Evolutionary conservation across 2,329 filamentous ascomycete species (phyloP), one percentile per base, ranked within the genome.

Genomic region (Diplocarpon mali): DNA sequence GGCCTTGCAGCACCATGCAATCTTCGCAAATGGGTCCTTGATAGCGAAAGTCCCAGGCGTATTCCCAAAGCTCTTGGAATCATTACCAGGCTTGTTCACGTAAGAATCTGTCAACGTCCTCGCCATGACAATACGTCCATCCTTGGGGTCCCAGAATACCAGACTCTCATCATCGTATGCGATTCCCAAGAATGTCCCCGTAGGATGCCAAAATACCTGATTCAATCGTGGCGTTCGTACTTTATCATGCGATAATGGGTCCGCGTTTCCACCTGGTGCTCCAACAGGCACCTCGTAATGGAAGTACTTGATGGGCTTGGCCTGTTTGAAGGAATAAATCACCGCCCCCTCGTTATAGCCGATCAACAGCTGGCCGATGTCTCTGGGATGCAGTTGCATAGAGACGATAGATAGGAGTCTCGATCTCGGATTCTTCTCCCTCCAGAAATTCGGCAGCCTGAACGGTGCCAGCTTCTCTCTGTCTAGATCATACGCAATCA

Each of bases 301-400:
- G 57, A 94, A 88, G 65, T 79, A 93, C 51, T 84, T 82, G 38
- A 80, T 68, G 0, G 86, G 72, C 47, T 80, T 74, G 59, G 88
- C 89, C 62, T 93, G 84, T 67, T 98, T 96, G 71, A 98, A 93
- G 2, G 87, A 93, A 65, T 93, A 98, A 48, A 92, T 75, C 38
- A 86, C 86, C 5, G 85, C 88, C 12, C 92, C 92, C 53, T 90
- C 78, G 0, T 78, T 78, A 62, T 96, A 98, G n/a, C 83, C 89
- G 46, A 98, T 84, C 46, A 98, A 67, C 20, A 98, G 70, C 58
- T 87, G 88, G 4, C 92, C 92, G 53, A 96, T 85, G 61, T 98
- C 92, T 56, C 88, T 76, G 2, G 92, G 89, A 59, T 96, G 92
- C 55, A 96, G 72, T 48, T 87, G 78, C 59, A 98, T 69, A 13